Evolutionary conservation across 306 rosid genomes (phyloP).

Genomic region (Trifolium repens): DNA sequence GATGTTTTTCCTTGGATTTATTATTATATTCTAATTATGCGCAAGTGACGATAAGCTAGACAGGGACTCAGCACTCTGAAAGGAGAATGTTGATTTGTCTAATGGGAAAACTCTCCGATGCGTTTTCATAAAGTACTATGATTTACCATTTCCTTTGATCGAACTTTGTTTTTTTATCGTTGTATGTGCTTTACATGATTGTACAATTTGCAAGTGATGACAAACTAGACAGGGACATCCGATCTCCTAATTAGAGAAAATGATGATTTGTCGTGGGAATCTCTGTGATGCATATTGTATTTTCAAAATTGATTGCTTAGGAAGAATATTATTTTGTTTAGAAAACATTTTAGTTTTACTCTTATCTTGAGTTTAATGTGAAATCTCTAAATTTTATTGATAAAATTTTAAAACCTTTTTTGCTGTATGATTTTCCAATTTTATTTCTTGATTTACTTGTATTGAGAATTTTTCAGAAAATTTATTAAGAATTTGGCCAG

Average conservation of each 20-base stretch:
- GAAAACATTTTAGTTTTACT: too few species aligned
- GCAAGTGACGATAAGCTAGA: not conserved
- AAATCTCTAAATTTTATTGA: too few species aligned
- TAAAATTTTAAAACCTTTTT: too few species aligned
- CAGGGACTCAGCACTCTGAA: not conserved
- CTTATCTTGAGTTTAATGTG: too few species aligned
- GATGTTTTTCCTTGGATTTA: too few species aligned
- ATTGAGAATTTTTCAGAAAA: too few species aligned
- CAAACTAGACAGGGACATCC: not conserved
- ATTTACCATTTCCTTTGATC: too few species aligned
- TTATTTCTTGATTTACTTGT: not conserved
- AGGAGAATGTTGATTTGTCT: conserved; percentile 1
- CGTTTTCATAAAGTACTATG: not conserved
- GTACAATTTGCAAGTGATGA: not conserved
- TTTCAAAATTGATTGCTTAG: too few species aligned
- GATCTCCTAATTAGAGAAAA: not conserved
- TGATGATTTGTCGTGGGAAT: not conserved
- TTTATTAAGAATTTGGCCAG: conserved; percentile 49
- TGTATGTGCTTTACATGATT: too few species aligned
- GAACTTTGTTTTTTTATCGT: too few species aligned
- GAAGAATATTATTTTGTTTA: too few species aligned
- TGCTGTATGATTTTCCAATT: not conserved
- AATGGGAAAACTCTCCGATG: not conserved
- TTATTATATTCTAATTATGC: not conserved
- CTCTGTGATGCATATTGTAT: not conserved